These are phyloP conservation scores for Xylaria hypoxylon DNA, from an alignment of 2,329 filamentous ascomycete genomes.

Conservation along the genomic window DNA sequence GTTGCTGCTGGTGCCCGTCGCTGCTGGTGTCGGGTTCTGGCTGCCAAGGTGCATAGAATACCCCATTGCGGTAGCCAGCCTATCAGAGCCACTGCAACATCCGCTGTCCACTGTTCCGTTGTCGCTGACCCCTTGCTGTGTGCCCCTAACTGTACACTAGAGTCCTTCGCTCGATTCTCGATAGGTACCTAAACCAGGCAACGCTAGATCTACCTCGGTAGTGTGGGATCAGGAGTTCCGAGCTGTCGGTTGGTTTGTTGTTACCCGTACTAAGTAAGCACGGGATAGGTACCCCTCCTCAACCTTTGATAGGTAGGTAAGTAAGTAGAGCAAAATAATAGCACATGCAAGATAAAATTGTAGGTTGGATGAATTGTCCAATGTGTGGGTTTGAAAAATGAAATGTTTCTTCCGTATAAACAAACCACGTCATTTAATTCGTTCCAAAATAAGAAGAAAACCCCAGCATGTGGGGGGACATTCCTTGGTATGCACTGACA, in stretches of 20 bases:
- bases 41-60: conserved; percentile 27
- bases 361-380: conserved; percentile 16
- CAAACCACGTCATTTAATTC: conserved; percentile 29
- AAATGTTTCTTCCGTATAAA: conserved; percentile 26
- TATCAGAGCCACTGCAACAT: conserved; percentile 8
- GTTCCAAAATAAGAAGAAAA: conserved; percentile 20
- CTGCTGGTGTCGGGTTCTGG: conserved; percentile 23
- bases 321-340: background rate
- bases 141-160: conserved; percentile 14
- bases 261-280: background rate
- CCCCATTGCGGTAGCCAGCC: conserved; percentile 21
- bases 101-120: background rate
- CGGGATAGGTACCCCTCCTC: background rate
- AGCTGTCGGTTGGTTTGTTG: conserved; percentile 6
- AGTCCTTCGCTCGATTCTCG: background rate
- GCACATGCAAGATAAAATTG: background rate
- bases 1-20: conserved; percentile 1
- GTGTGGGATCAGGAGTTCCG: conserved; percentile 4
- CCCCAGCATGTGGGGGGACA: conserved; percentile 12
- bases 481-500: conserved; percentile 25
- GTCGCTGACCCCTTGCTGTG: conserved; percentile 4
- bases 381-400: conserved; percentile 5
- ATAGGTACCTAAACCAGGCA: too few species aligned
- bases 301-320: background rate
- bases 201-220: background rate